phyloP scores from a whole-genome alignment of 306 rosid species.

The Acacia confusa region DNA sequence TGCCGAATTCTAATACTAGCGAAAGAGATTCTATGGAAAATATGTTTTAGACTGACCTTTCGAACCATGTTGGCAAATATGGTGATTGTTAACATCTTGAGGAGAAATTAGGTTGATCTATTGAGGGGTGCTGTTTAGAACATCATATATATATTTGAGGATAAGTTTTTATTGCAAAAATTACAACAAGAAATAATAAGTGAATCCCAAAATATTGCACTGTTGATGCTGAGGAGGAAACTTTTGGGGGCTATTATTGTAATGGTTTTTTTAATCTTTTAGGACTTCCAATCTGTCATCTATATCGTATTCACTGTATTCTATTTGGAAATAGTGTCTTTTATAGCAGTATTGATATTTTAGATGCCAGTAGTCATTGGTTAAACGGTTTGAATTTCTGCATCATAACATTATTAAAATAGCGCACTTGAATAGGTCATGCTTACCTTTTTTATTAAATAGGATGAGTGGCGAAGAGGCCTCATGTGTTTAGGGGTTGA shows the following conservation, averaged over 20 bases:
- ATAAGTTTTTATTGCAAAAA: neutral
- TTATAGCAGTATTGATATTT: neutral
- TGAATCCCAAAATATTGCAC: neutral
- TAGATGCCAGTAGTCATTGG: slow-evolving; percentile 10
- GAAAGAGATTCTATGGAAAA: neutral
- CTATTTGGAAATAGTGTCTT: neutral
- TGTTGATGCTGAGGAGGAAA: neutral
- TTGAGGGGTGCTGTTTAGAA: neutral
- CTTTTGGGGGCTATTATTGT: neutral
- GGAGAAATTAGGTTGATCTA: slow-evolving; percentile 7
- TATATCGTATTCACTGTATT: neutral
- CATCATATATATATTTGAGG: neutral
- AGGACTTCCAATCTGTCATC: neutral
- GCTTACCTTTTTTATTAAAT: slow-evolving; percentile 17
- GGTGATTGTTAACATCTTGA: neutral
- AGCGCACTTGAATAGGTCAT: slow-evolving; percentile 7
- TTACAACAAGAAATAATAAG: slow-evolving; percentile 13
- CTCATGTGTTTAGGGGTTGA: slow-evolving; percentile 51
- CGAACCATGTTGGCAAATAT: neutral
- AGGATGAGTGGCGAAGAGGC: slow-evolving; percentile 83
- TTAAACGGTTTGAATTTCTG: slow-evolving; percentile 26
- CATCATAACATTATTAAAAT: neutral
- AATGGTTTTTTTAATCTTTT: neutral
- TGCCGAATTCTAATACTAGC: neutral
- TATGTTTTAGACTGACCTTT: neutral